Evolutionary conservation across 768 basidiomycete species (phyloP).

Genomic region (Mycena capillaripes): DNA sequence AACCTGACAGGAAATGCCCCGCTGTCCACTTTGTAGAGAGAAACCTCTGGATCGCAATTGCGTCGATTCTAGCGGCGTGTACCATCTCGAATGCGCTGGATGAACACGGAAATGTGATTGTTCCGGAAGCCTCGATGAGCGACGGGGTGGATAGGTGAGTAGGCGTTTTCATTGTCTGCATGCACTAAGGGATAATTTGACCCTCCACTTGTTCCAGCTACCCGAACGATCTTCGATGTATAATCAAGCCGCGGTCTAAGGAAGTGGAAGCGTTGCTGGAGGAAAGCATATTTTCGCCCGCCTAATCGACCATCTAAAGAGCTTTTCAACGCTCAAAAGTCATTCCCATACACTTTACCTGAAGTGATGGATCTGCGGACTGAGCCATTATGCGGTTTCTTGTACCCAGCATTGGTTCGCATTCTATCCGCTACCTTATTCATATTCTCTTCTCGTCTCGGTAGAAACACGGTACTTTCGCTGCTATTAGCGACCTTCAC

Average conservation of each 20-base stretch:
- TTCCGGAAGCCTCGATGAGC: constrained; percentile 16
- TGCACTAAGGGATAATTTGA: constrained; percentile 2
- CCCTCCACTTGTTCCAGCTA: constrained; percentile 16
- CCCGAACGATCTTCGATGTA: constrained; percentile 23
- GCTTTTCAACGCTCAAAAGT: too few species aligned
- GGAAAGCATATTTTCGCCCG: constrained; percentile 13
- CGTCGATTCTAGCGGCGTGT: constrained; percentile 23
- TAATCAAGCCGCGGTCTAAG: constrained; percentile 20
- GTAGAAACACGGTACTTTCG: background rate
- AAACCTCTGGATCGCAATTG: constrained; percentile 27
- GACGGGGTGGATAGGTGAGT: constrained; percentile 16
- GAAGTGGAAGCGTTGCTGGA: constrained; percentile 21
- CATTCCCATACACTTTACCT: too few species aligned
- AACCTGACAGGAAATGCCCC: background rate
- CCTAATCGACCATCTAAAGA: constrained; percentile 20
- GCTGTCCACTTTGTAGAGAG: constrained; percentile 11
- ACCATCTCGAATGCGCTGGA: constrained; percentile 21
- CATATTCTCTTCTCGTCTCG: constrained; percentile 10
- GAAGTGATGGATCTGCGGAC: too few species aligned
- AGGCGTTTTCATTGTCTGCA: constrained; percentile 20
- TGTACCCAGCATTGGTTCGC: background rate
- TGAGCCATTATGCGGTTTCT: constrained; percentile 13
- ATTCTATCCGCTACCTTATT: too few species aligned
- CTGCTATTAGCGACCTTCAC: background rate
- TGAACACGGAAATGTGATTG: constrained; percentile 20